Evolutionary conservation across 208 protist genomes (phyloP).

Genomic region (Acanthamoeba sp.): DNA sequence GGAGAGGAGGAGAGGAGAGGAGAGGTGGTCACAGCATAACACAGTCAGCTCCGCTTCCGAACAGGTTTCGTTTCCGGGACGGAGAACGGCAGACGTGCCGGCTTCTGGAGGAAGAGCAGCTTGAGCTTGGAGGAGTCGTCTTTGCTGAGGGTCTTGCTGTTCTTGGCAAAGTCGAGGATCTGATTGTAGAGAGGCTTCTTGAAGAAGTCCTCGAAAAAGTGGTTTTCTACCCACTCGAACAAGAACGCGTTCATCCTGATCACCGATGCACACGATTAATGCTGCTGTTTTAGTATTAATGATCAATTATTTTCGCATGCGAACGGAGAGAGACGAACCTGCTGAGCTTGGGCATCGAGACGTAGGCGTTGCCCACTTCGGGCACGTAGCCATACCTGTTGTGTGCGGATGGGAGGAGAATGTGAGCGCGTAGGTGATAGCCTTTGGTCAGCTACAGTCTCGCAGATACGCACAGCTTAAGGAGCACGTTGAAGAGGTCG

Average conservation of each 20-base stretch:
- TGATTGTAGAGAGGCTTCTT: constrained; percentile 73
- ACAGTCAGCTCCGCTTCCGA: no score
- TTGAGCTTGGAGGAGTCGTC: constrained; percentile 60
- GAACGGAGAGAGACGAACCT: neutral
- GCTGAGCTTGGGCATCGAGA: neutral
- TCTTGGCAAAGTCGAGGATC: constrained; percentile 70
- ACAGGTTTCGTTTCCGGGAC: neutral
- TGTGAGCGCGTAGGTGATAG: neutral
- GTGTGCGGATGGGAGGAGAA: neutral
- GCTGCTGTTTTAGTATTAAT: no score
- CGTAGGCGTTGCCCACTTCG: neutral
- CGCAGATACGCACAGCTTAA: constrained; percentile 9
- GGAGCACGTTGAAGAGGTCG: constrained; percentile 56
- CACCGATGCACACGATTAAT: no score
- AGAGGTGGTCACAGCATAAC: neutral
- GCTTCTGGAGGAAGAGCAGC: constrained; percentile 61
- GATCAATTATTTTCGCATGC: neutral
- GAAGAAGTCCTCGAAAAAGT: constrained; percentile 70
- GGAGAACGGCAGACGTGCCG: neutral
- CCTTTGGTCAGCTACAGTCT: no score
- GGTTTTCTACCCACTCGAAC: constrained; percentile 62
- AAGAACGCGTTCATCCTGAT: constrained; percentile 47
- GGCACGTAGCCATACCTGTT: neutral
- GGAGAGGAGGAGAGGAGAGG: neutral
- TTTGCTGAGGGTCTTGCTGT: constrained; percentile 35